Percentiles rank a stretch among this genome's conserved stretches.
phyloP scores from a whole-genome alignment of 352 stramenopile species.

The Globisporangium yorkense region DNA sequence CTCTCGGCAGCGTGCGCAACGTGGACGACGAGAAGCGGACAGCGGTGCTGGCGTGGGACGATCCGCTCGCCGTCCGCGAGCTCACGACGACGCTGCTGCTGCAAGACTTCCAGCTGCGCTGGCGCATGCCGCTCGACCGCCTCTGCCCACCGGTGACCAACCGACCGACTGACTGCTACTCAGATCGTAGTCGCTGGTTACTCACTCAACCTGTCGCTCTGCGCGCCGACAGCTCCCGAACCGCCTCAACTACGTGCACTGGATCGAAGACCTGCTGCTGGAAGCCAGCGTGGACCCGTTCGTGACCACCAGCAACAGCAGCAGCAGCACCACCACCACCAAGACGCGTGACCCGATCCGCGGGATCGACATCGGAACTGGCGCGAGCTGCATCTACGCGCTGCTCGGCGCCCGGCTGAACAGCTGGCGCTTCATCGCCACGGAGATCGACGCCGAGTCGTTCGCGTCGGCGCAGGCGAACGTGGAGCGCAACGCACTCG shows the following conservation, averaged over 20 bases:
- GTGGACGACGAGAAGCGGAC: slow-evolving; percentile 51
- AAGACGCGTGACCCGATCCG: slow-evolving; percentile 13
- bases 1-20: slow-evolving; percentile 41
- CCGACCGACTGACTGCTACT: neutral
- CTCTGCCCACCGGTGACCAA: slow-evolving; percentile 89
- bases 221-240: slow-evolving; percentile 57
- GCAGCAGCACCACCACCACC: slow-evolving; percentile 4
- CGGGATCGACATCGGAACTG: slow-evolving; percentile 95
- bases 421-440: slow-evolving; percentile 91
- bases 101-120: slow-evolving; percentile 88
- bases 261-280: slow-evolving; percentile 91
- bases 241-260: slow-evolving; percentile 95
- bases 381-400: slow-evolving; percentile 94
- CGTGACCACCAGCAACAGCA: slow-evolving; percentile 6
- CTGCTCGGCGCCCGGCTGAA: slow-evolving; percentile 87
- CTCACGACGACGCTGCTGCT: slow-evolving; percentile 91
- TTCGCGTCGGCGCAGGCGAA: slow-evolving; percentile 81
- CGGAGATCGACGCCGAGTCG: slow-evolving; percentile 90
- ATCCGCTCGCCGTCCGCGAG: slow-evolving; percentile 69
- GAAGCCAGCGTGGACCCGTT: slow-evolving; percentile 28
- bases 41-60: slow-evolving; percentile 61
- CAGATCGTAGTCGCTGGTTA: neutral
- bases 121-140: slow-evolving; percentile 87
- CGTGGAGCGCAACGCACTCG: slow-evolving; percentile 85
- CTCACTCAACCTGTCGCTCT: slow-evolving; percentile 4